phyloP scores from a whole-genome alignment of 176 grass and related monocot species.

The Elaeis guineensis region DNA sequence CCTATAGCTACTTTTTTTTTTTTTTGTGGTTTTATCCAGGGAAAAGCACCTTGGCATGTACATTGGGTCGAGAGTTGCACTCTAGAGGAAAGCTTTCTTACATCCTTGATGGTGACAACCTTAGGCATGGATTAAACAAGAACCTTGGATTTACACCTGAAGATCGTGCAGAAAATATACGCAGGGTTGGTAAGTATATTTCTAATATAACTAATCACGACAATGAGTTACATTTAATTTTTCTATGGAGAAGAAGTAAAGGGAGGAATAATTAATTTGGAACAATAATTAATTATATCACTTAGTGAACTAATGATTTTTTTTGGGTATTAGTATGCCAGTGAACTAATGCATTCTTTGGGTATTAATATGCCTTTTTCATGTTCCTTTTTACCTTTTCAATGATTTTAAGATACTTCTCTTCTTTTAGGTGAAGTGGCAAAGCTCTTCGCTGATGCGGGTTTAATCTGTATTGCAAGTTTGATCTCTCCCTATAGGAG shows the following conservation, averaged over 20 bases:
- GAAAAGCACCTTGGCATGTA: slow-evolving; percentile 94
- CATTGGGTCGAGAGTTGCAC: slow-evolving; percentile 61
- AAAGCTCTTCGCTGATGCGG: slow-evolving; percentile 88
- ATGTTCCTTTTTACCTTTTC: neutral
- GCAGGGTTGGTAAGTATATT: slow-evolving; percentile 57
- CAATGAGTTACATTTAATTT: neutral
- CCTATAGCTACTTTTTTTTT: neutral
- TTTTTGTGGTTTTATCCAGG: slow-evolving; percentile 27
- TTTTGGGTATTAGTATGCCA: too few relatives aligned
- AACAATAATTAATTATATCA: too few relatives aligned
- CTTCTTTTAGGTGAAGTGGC: slow-evolving; percentile 69
- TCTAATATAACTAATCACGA: neutral
- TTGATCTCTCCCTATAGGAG: slow-evolving; percentile 89
- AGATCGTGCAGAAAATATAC: slow-evolving; percentile 87
- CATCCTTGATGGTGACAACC: slow-evolving; percentile 91
- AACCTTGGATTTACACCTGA: slow-evolving; percentile 85
- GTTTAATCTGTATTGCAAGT: slow-evolving; percentile 91
- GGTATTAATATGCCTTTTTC: neutral
- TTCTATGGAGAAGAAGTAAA: neutral
- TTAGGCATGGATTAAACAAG: slow-evolving; percentile 87
- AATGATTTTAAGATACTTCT: slow-evolving; percentile 3
- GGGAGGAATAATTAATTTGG: too few relatives aligned
- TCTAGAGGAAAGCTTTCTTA: slow-evolving; percentile 73
- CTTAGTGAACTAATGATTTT: too few relatives aligned
- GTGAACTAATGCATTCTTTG: too few relatives aligned